phyloP scores from a whole-genome alignment of 345 rosid genomes.

The Eucalyptus caleyi region DNA sequence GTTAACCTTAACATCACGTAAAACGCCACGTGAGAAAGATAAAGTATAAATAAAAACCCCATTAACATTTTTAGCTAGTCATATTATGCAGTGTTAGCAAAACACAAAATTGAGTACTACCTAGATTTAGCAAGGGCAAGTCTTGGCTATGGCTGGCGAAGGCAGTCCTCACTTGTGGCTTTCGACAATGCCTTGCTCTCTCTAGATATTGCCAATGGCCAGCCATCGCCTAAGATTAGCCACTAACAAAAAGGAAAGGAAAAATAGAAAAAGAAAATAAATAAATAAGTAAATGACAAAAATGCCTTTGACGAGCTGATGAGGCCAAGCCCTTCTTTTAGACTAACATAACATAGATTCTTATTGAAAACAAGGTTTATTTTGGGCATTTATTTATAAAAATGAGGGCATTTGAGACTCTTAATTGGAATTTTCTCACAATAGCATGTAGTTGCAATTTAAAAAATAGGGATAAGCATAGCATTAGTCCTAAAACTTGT shows the following conservation, averaged over 20 bases:
- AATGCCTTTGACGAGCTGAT: fast-evolving
- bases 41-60: neutral
- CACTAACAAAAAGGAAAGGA: neutral
- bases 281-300: too few species aligned
- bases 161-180: neutral
- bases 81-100: fast-evolving
- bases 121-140: neutral
- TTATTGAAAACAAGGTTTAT: too few species aligned
- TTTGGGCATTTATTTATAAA: too few species aligned
- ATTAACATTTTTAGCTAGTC: neutral
- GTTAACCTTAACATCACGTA: neutral
- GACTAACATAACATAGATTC: too few species aligned
- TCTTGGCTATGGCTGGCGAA: neutral
- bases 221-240: too few species aligned
- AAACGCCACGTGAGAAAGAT: neutral
- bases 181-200: neutral
- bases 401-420: too few species aligned
- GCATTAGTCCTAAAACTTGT: too few species aligned
- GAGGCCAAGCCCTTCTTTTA: too few species aligned
- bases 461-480: too few species aligned
- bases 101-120: neutral
- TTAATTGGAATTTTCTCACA: too few species aligned
- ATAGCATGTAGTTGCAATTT: too few species aligned
- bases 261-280: too few species aligned
- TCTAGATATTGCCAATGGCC: fast-evolving